These are phyloP conservation scores for Globisporangium spiculum DNA, from an alignment of 352 stramenopile species.

Conservation along the genomic window DNA sequence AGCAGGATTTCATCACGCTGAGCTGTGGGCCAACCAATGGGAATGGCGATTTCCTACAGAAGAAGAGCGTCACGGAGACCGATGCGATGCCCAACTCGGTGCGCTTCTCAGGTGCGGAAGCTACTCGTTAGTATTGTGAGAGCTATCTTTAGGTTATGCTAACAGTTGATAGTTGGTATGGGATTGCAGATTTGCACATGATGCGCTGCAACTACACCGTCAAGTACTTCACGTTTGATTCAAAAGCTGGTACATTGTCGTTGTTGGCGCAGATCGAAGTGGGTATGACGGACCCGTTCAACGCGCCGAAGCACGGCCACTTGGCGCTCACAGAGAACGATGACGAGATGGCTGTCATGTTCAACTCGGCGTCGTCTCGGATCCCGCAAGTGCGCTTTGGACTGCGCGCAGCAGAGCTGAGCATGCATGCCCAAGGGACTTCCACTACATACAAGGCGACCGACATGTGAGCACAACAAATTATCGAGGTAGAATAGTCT, in stretches of 20 bases:
- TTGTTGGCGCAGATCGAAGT: constrained; percentile 30
- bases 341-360: constrained; percentile 59
- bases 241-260: constrained; percentile 15
- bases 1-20: constrained; percentile 58
- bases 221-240: constrained; percentile 50
- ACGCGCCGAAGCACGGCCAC: constrained; percentile 64
- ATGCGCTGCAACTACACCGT: constrained; percentile 63
- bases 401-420: constrained; percentile 25
- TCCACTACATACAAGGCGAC: constrained; percentile 6
- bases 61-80: constrained; percentile 31
- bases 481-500: neutral
- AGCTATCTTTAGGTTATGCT: neutral
- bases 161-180: neutral
- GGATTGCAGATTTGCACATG: constrained; percentile 25
- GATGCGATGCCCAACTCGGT: neutral
- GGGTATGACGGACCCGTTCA: constrained; percentile 46
- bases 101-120: neutral
- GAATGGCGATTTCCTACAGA: constrained; percentile 42
- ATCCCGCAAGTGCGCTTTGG: constrained; percentile 44
- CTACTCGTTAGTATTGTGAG: neutral
- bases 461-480: constrained; percentile 38
- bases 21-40: constrained; percentile 55
- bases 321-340: constrained; percentile 45
- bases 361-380: constrained; percentile 52
- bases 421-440: neutral